Evolutionary conservation across 805 yeast genomes (phyloP), one percentile per base, ranked within the genome.

Genomic region (Tetrapisispora namnaoensis): DNA sequence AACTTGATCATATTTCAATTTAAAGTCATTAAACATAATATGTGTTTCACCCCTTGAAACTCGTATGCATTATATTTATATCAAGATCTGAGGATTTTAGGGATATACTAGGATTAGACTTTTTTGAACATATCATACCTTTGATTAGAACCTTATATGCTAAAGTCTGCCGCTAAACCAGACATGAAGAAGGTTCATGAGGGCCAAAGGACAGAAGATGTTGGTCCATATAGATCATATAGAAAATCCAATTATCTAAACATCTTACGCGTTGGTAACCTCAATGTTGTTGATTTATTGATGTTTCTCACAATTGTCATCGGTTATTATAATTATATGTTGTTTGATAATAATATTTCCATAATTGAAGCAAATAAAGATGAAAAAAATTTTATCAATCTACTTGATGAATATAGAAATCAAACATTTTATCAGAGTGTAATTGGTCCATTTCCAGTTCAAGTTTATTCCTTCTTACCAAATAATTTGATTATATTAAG

Each of bases 391-490:
- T 32, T 59, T 11, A 28, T 36, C 4, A 44, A 42, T 30, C 44
- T 52, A 7, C 40, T 53, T 21, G 45, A 46, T 14, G 40, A 48
- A 27, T 56, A 56, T 36, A 51, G 36, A n/a, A 42, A 42, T 1
- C 49, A 53, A 16, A 47, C 46, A 13, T 62, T 63, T 43, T 51
- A 47, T 32, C 42, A 62, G 20, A 46, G 41, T 18, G 42, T 53
- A 10, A 44, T 48, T 11, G 61, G 62, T 9, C 59, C 63, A 7
- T 53, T 61, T 35, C 55, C 55, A n/a, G 37, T 57, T n/a, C 63
- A 60, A 39, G 38, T 63, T 11, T 49, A 53, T n/a, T 52, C 62
- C 13, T 14, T 49, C 3, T 34, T 52, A 4, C 49, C 56, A 3
- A 32, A 27, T 32, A 14, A 46, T 27, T 8, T 42, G 7, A 40